Conservation (phyloP, 257 asterid species). For the Fraxinus americana region DNA sequence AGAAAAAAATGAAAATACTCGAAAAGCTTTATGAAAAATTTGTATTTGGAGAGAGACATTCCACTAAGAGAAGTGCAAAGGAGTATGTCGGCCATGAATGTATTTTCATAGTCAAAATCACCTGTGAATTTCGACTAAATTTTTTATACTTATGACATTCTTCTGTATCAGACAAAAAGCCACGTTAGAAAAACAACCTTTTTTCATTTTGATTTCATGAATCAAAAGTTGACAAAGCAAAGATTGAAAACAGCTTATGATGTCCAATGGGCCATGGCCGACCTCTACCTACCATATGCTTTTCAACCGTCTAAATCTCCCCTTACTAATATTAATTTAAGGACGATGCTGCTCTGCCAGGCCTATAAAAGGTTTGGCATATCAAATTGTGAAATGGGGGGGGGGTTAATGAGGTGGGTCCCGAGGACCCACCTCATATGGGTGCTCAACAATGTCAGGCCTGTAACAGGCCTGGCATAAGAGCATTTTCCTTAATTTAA, state of each 20-base stretch:
- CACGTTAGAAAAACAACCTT: slow-evolving; percentile 26
- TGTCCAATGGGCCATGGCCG: slow-evolving; percentile 21
- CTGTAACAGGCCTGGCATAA: no score
- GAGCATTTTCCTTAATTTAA: no score
- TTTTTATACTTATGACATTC: slow-evolving; percentile 18
- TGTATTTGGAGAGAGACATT: slow-evolving; percentile 18
- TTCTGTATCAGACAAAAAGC: slow-evolving; percentile 36
- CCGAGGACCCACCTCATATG: no score
- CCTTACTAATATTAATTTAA: no score
- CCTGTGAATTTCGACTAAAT: slow-evolving; percentile 36
- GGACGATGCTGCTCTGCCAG: no score
- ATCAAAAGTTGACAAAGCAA: slow-evolving; percentile 6
- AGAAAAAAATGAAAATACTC: not conserved
- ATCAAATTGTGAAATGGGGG: no score
- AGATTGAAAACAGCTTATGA: slow-evolving; percentile 6
- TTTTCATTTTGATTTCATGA: slow-evolving; percentile 1
- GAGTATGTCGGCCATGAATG: slow-evolving; percentile 46
- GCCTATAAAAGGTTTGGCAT: no score
- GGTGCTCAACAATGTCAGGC: no score
- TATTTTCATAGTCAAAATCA: slow-evolving; percentile 38
- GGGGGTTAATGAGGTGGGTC: no score
- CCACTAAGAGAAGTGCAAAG: slow-evolving; percentile 18
- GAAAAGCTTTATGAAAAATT: not conserved
- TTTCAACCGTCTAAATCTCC: slow-evolving; percentile 31
- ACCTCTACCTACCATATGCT: slow-evolving; percentile 28